Percentiles rank a stretch among this genome's conserved stretches.
phyloP scores from a whole-genome alignment of 2,329 filamentous ascomycete genomes.

The Colletotrichum tabaci region DNA sequence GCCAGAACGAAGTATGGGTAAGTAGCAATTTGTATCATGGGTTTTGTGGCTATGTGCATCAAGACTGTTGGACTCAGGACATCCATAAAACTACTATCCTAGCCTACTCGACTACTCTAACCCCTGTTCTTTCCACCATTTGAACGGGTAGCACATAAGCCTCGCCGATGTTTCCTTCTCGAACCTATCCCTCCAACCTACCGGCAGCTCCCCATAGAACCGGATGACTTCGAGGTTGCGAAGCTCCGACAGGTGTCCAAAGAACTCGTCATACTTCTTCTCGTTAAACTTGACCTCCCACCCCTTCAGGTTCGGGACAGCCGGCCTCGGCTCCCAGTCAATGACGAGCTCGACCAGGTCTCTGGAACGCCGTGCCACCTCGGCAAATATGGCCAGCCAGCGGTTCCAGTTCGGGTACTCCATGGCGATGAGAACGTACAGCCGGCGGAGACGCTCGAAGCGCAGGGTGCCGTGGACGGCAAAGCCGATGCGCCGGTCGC shows the following conservation, averaged over 20 bases:
- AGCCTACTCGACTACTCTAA: slow-evolving; percentile 32
- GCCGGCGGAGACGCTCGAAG: slow-evolving; percentile 46
- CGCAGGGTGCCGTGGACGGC: slow-evolving; percentile 49
- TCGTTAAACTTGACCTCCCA: slow-evolving; percentile 32
- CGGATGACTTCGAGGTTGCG: slow-evolving; percentile 25
- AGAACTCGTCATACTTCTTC: slow-evolving; percentile 37
- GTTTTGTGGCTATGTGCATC: no score
- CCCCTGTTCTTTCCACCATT: slow-evolving; percentile 40
- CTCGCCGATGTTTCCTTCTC: slow-evolving; percentile 16
- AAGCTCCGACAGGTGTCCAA: slow-evolving; percentile 10
- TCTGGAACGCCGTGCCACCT: slow-evolving; percentile 41
- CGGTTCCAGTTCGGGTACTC: slow-evolving; percentile 51
- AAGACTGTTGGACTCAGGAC: no score
- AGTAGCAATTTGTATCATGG: no score
- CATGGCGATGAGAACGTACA: slow-evolving; percentile 47
- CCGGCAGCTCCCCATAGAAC: slow-evolving; percentile 29
- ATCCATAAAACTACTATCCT: no score
- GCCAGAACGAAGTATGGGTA: no score
- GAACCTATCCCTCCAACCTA: slow-evolving; percentile 30
- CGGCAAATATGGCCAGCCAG: slow-evolving; percentile 49
- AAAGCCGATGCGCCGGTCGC: slow-evolving; percentile 48
- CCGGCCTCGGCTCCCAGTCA: slow-evolving; percentile 50
- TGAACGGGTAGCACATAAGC: slow-evolving; percentile 14
- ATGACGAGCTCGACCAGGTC: slow-evolving; percentile 46
- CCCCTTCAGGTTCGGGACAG: not conserved